Base-by-base conservation (phyloP, 129 eudicot genomes). In the Flaveria sonorensis region DNA sequence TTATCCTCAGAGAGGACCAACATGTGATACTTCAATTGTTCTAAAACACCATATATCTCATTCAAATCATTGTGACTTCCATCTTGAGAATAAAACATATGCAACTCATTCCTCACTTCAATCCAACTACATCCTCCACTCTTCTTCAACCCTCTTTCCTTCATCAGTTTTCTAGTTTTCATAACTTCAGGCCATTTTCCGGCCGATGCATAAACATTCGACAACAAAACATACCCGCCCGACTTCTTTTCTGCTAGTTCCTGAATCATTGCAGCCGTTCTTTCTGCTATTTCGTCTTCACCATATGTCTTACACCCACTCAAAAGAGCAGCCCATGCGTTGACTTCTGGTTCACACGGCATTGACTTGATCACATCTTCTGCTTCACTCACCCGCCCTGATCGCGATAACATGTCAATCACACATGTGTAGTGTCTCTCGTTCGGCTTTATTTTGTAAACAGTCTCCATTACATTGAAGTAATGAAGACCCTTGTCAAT, bases 111-210 rank as follows among this genome's bases (percentile, higher is more conserved):
- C 78, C 85, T 83, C 79, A 88, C 83, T 77, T 88, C 96, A 75
- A 90, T 73, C 96, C 93, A 88, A 81, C 96, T 90, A 81, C 89
- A 90, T 2, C 96, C 91, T 1, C 91, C 92, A 47, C 56, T 78
- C 56, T 84, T 88, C 87, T 86, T 88, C 68, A 84, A n/a, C 14
- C 91, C 93, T 79, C 65, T 90, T 74, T 86, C 81, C 60, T 63
- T 81, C 96, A 90, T 90, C 76, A 88, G 19, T 21, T 84, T 83
- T 79, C 96, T 90, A 1, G 84, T 86, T 20, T 63, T 75, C 84
- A 79, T 30, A 36, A 86, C 91, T 75, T 89, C 96, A 14, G 28
- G 32, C 96, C 97, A 92, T 74, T 85, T 81, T 61, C 97, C 90
- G 26, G 90, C 83, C 6, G 86, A 77, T 12, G 92, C 97, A 48